Conservation (phyloP, 2,329 filamentous ascomycete species). For the Fusarium foetens region DNA sequence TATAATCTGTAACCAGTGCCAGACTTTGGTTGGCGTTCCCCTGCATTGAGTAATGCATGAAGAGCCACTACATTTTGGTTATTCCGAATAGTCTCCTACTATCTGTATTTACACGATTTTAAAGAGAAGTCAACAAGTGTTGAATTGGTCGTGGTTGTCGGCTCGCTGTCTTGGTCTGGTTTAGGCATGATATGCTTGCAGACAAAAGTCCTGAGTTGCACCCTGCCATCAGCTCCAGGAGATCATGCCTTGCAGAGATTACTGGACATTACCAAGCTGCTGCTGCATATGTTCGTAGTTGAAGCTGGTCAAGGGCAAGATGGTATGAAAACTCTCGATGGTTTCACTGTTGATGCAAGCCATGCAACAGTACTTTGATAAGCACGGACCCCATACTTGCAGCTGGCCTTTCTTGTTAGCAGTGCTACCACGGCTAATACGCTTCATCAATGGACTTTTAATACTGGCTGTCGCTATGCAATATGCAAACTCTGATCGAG, state of each 20-base stretch:
- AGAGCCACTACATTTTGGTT: not conserved
- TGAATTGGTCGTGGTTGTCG: not conserved
- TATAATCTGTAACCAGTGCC: no score
- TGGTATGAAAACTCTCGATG: not conserved
- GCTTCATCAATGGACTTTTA: not conserved
- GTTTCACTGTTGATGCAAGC: not conserved
- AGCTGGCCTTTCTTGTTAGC: not conserved
- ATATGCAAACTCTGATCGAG: not conserved
- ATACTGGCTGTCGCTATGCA: not conserved
- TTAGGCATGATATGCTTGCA: not conserved
- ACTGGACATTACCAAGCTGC: not conserved
- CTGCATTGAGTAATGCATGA: not conserved
- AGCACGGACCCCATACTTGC: not conserved
- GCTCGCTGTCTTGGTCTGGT: not conserved
- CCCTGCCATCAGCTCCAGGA: not conserved
- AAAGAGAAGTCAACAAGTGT: slow-evolving; percentile 10
- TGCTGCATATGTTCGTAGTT: not conserved
- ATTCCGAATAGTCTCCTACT: not conserved
- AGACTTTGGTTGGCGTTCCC: not conserved
- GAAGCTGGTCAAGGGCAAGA: not conserved
- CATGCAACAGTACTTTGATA: not conserved
- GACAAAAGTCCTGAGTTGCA: not conserved
- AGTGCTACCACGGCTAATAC: not conserved
- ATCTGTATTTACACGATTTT: no score
- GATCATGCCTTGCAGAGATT: not conserved